Evolutionary conservation across 768 basidiomycete genomes (phyloP), one percentile per base, ranked within the genome.

Genomic region (Termitomyces sp.): DNA sequence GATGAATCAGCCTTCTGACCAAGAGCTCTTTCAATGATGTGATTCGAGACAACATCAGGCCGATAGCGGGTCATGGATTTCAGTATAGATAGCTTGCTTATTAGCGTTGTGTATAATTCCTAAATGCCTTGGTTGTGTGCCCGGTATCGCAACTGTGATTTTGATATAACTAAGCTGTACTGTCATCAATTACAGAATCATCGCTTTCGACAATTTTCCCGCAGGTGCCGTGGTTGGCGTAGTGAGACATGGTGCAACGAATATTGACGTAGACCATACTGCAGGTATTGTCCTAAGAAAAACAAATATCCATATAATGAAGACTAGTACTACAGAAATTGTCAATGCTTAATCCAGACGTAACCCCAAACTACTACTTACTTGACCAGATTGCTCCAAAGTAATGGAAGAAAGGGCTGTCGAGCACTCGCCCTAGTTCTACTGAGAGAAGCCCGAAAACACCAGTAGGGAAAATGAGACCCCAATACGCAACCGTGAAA

Each of bases 351-450:
- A 2, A 26, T 38, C 7, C 16, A 30, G 36, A n/a, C 44, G 10
- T 20, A 48, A 49, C 26, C 1, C 22, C 24, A 7, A 40, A 38
- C 30, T 30, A 28, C 26, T 24, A 68, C 78, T 54, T 62, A 81
- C 82, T 72, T 9, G 78, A 76, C 79, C 80, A 84, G 30, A 78
- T 72, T 0, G 82, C 75, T 36, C 83, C 84, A 52, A 83, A 77
- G 28, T 72, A 78, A 42, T 76, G 71, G 68, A 84, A 82, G 66
- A 80, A 78, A 1, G 66, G 65, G 51, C 78, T 80, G 33, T 82
- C 68, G n/a, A 85, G 68, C 18, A 80, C 75, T 26, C 53, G 65
- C 1, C 78, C 80, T 4, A 86, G 68, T 61, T 82, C 75, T 16
- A 83, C 74, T 0, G 78, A 78, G 26, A 81, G 70, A 14, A 83